Evolutionary conservation across 768 basidiomycete genomes (phyloP), one percentile per base, ranked within the genome.

Genomic region (Lactifluus echinatus): DNA sequence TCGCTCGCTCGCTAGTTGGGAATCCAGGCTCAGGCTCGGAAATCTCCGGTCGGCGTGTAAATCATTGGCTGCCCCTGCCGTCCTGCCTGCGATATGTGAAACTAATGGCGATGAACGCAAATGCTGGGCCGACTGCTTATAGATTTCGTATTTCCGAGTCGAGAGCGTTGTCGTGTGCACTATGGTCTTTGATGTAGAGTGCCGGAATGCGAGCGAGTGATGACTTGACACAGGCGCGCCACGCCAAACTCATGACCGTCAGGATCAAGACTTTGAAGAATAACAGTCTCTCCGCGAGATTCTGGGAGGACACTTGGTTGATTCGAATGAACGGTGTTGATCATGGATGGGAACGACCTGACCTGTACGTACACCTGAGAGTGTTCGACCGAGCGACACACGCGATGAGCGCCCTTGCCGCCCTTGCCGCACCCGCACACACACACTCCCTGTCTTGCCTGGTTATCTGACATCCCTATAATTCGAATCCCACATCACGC

Each of bases 391-490:
- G n/a, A 45, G 7, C 17, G 14, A 33, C 37, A 34, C 33, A 45
- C 45, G 40, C 47, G 40, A 46, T 45, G 50, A 53, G 39, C 46
- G 51, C 57, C 45, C 31, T 53, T 53, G 48, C 39, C 46, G 40
- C 39, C 43, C 51, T n/a, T n/a, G n/a, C n/a, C n/a, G n/a, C n/a
- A n/a, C n/a, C n/a, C n/a, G n/a, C n/a, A 19, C 56, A 33, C 50
- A 39, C 56, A 52, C 56, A 11, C n/a, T 28, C 48, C 45, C 46
- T 5, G 31, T 53, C 34, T 52, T 34, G 21, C 31, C 50, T 50
- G 12, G 45, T 58, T 60, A 60, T 58, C 56, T 52, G 56, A 60
- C 56, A 58, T 57, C 56, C 45, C 55, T 58, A 56, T 58, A 58
- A 33, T 60, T 59, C 47, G 34, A 39, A 37, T 23, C 5, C 31